Evolutionary conservation across 805 yeast species (phyloP).

Genomic region (Metschnikowia gelsemii): DNA sequence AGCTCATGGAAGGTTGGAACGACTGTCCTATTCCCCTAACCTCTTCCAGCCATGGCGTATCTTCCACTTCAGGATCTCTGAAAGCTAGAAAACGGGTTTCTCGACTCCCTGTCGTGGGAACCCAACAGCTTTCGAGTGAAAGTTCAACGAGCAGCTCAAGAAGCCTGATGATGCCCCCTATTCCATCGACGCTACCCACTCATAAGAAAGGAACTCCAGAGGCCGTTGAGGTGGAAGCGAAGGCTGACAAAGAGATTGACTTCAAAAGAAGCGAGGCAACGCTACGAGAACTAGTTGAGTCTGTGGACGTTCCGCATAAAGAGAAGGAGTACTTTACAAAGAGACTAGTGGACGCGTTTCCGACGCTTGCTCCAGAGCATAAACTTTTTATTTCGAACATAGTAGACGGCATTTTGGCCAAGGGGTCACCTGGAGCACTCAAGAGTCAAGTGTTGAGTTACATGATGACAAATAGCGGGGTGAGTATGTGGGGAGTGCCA

Average conservation of each 20-base stretch:
- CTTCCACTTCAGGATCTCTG: slow-evolving; percentile 5
- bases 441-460: slow-evolving; percentile 44
- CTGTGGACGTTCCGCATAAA: slow-evolving; percentile 4
- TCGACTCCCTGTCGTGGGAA: slow-evolving; percentile 9
- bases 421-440: slow-evolving; percentile 23
- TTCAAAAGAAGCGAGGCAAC: slow-evolving; percentile 4
- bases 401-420: slow-evolving; percentile 9
- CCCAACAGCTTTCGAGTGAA: slow-evolving; percentile 3
- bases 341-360: slow-evolving; percentile 14
- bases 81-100: slow-evolving; percentile 15
- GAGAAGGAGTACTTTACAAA: slow-evolving; percentile 13
- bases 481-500: slow-evolving; percentile 66
- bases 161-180: slow-evolving; percentile 8
- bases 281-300: slow-evolving; percentile 11
- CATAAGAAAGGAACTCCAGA: background rate
- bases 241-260: background rate
- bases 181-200: slow-evolving; percentile 1
- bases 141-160: slow-evolving; percentile 6
- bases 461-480: slow-evolving; percentile 58
- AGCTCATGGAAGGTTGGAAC: slow-evolving; percentile 55
- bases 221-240: background rate
- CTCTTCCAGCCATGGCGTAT: slow-evolving; percentile 10
- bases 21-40: slow-evolving; percentile 50
- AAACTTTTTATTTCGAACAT: slow-evolving; percentile 15
- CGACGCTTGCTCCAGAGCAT: slow-evolving; percentile 12